Conservation (phyloP, 768 basidiomycete species). For the Phaeotremella skinneri region DNA sequence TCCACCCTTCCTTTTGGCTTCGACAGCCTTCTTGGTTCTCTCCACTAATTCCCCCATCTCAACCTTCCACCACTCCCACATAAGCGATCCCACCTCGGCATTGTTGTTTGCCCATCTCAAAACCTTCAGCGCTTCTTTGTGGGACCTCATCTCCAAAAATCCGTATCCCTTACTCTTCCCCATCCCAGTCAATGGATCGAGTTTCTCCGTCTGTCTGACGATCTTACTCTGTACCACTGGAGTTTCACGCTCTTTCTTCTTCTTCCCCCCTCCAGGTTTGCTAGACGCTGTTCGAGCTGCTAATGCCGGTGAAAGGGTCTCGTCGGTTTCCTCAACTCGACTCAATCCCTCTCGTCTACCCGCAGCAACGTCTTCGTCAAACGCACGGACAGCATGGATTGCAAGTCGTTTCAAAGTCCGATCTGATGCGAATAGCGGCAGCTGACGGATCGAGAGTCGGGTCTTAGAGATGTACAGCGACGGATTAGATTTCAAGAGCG, state of each 20-base stretch:
- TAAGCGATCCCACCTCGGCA: constrained; percentile 61
- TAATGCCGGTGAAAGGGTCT: constrained; percentile 46
- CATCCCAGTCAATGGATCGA: constrained; percentile 81
- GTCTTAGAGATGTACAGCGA: constrained; percentile 91
- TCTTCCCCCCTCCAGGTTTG: constrained; percentile 48
- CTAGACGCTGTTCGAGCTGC: constrained; percentile 47
- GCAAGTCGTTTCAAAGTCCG: constrained; percentile 84
- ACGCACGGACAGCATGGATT: constrained; percentile 72
- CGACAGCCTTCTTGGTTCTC: constrained; percentile 43
- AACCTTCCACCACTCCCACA: constrained; percentile 80
- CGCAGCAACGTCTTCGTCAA: constrained; percentile 71
- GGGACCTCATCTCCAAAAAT: constrained; percentile 83
- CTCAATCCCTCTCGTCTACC: constrained; percentile 63
- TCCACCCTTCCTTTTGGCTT: constrained; percentile 31
- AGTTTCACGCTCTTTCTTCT: constrained; percentile 53
- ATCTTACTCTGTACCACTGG: constrained; percentile 87
- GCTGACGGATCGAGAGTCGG: constrained; percentile 86
- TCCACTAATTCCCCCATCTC: constrained; percentile 58
- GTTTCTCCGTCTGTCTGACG: constrained; percentile 80
- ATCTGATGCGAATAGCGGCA: constrained; percentile 87
- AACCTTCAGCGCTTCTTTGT: constrained; percentile 85
- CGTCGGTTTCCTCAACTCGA: constrained; percentile 67
- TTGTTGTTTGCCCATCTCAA: constrained; percentile 95
- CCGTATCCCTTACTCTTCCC: constrained; percentile 92
- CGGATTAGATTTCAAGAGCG: constrained; percentile 84